Evolutionary conservation across 2,329 filamentous ascomycete species (phyloP), one percentile per base, ranked within the genome.

Genomic region (Amphichorda felina): DNA sequence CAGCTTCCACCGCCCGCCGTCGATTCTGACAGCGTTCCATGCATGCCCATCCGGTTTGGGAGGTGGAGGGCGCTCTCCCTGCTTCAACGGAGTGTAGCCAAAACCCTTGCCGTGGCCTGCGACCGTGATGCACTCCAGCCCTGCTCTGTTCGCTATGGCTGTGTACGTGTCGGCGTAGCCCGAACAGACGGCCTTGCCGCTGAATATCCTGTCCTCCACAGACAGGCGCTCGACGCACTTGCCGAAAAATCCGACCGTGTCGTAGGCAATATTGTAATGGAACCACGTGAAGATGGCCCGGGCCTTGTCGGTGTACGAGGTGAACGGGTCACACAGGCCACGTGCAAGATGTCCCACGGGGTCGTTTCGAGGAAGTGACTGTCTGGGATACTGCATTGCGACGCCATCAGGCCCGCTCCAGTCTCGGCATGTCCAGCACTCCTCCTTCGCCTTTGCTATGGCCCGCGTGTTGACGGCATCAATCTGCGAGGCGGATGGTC

Each of bases 241-340:
- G 38, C 69, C 73, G 50, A 93, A 93, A 61, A 95, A 94, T 17
- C 79, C 72, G 18, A 74, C 68, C 0, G 77, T 75, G 52, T 96
- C 85, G 54, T 96, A 98, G 32, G 69, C 70, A 39, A 98, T 79
- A 48, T 96, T 96, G 57, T 96, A 79, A 57, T 96, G 89, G 28
- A 88, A 76, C 91, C 91, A 98, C 1, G 83, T 85, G 53, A 96
- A 96, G 40, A 98, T 84, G 2, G 78, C 86, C 19, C 91, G 73
- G 3, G 91, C 89, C 61, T 95, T 95, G 56, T 96, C 89, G 0
- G 89, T 94, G 2, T 66, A 61, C 1, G 85, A 94, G 1, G 75
- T 60, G 50, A 96, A 95, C 0, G 82, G 81, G 4, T 70, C 66
- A 38, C 86, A 94, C 15, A 96, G 71, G 35, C 82, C 74, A 35